Evolutionary conservation across 805 yeast genomes (phyloP), one percentile per base, ranked within the genome.

Genomic region (Saturnispora halmiae): DNA sequence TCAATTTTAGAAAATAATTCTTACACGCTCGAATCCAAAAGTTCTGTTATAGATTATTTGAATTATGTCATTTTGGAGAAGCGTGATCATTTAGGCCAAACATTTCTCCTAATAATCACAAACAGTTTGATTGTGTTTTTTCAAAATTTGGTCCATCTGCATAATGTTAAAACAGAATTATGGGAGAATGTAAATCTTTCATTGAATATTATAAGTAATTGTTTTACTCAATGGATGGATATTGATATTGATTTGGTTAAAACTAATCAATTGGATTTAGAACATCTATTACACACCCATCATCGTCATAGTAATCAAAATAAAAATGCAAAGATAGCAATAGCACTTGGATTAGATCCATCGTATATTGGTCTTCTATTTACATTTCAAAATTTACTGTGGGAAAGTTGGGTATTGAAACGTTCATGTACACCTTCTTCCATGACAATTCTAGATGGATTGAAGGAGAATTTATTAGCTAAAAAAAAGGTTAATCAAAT

Each of bases 161-260:
- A 21, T 13, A 15, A 19, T 20, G 15, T 20, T 14, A 25, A 31
- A 16, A 34, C 38, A 31, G 14, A 26, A 9, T 21, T 50, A 13
- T 50, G 49, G 49, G 53, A 52, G 31, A 27, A 46, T 4, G 13
- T 54, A 9, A 53, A 44, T 33, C 41, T 53, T n/a, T 48, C 55
- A 7, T 33, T 51, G 7, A 55, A 45, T 30, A 43, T 56, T 7
- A 31, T 56, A 15, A 43, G 48, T 1, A 48, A 47, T 4, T 48
- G 38, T 6, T 43, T 40, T 28, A 28, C 16, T 13, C 18, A 38
- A 11, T 26, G 20, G 15, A 16, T 46, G 6, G 16, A n/a, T 3
- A 26, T 43, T 13, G 25, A 22, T n/a, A 14, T 38, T 10, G 31
- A 32, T 14, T 31, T 14, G 5, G 21, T 31, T 30, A 40, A 31